Conservation (phyloP, 192 early-diverging fungal species). For the Thamnidium elegans region DNA sequence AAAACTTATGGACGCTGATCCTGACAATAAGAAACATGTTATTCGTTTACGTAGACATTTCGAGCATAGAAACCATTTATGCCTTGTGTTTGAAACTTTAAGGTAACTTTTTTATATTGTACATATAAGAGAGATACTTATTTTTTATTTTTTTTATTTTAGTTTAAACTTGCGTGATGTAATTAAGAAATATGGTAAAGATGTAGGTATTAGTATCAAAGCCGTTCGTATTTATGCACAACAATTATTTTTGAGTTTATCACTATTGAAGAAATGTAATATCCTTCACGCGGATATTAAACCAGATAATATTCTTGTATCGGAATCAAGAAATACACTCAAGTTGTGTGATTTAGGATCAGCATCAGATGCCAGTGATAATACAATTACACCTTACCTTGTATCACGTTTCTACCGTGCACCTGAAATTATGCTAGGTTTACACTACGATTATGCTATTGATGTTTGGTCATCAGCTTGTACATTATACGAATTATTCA, state of each 20-base stretch:
- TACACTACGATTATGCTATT: slow-evolving; percentile 82
- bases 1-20: slow-evolving; percentile 80
- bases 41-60: slow-evolving; percentile 85
- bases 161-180: slow-evolving; percentile 91
- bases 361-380: slow-evolving; percentile 83
- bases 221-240: slow-evolving; percentile 90
- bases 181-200: slow-evolving; percentile 92
- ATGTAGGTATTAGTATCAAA: slow-evolving; percentile 89
- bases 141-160: not conserved
- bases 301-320: slow-evolving; percentile 95
- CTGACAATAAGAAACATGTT: slow-evolving; percentile 84
- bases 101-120: slow-evolving; percentile 43
- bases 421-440: slow-evolving; percentile 93
- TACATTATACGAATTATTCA: slow-evolving; percentile 93
- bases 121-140: not conserved
- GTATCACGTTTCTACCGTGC: slow-evolving; percentile 95
- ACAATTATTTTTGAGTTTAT: slow-evolving; percentile 84
- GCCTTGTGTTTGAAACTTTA: slow-evolving; percentile 92
- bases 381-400: slow-evolving; percentile 94
- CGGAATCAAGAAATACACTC: slow-evolving; percentile 71
- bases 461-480: slow-evolving; percentile 97
- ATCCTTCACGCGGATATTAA: slow-evolving; percentile 97
- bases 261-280: slow-evolving; percentile 75
- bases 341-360: slow-evolving; percentile 96
- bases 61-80: slow-evolving; percentile 87